These are phyloP conservation scores for Forsythia suspensa DNA, from an alignment of 257 asterid genomes.

Conservation along the genomic window DNA sequence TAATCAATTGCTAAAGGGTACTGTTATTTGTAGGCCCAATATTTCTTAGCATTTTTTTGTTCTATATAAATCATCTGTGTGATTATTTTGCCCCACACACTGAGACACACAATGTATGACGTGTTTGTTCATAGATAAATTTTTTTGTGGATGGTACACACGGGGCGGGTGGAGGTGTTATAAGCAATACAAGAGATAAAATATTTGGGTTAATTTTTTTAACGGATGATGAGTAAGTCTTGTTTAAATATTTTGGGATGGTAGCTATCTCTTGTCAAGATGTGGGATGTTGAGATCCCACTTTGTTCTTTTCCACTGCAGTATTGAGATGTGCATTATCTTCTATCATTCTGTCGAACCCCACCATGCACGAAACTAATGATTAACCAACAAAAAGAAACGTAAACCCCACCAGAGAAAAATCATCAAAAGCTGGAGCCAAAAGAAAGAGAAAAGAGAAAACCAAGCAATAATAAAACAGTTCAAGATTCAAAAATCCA, in stretches of 20 bases:
- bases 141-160: no score
- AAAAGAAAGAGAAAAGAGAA: constrained; percentile 16
- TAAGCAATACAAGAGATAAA: neutral
- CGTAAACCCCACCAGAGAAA: constrained; percentile 34
- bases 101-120: no score
- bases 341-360: neutral
- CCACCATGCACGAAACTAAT: constrained; percentile 6
- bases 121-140: no score
- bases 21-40: neutral
- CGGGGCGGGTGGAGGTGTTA: no score
- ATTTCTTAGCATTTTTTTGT: neutral
- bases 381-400: constrained; percentile 1
- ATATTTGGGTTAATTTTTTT: neutral
- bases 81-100: no score
- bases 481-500: constrained; percentile 17
- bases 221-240: neutral
- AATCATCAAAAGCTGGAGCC: constrained; percentile 30
- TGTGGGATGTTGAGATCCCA: no score
- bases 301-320: no score
- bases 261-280: neutral
- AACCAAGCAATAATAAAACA: constrained; percentile 28
- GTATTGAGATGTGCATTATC: constrained; percentile 12
- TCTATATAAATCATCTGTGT: no score
- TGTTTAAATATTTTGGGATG: neutral
- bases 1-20: neutral